Evolutionary conservation across 345 rosid genomes (phyloP).

Genomic region (Hibiscus mutabilis): DNA sequence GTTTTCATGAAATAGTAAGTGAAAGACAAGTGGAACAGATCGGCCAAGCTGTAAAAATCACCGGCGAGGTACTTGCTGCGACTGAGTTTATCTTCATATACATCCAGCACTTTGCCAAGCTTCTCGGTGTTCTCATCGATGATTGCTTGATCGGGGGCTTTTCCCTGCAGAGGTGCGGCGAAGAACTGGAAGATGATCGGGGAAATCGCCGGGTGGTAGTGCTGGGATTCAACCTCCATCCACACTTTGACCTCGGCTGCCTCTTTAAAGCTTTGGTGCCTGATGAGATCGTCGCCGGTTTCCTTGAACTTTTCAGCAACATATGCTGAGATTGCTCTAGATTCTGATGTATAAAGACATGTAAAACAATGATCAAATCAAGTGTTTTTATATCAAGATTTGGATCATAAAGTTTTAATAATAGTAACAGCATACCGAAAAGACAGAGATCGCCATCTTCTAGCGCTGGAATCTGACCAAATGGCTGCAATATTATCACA

Average conservation of each 20-base stretch:
- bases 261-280: conserved; percentile 38
- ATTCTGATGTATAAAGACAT: conserved; percentile 33
- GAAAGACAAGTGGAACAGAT: conserved; percentile 63
- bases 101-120: conserved; percentile 57
- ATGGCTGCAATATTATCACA: conserved; percentile 47
- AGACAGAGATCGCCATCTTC: conserved; percentile 75
- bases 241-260: conserved; percentile 58
- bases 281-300: conserved; percentile 42
- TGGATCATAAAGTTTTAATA: background rate
- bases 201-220: conserved; percentile 44
- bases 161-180: conserved; percentile 45
- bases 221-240: conserved; percentile 74
- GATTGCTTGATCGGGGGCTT: conserved; percentile 38
- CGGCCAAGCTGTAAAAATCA: conserved; percentile 67
- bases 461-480: conserved; percentile 73
- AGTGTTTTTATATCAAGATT: background rate
- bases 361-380: background rate
- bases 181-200: conserved; percentile 46
- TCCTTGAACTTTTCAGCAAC: conserved; percentile 54
- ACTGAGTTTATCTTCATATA: conserved; percentile 54
- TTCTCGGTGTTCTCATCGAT: conserved; percentile 46
- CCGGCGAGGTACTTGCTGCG: conserved; percentile 62
- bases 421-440: conserved; percentile 38
- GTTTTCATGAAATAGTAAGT: conserved; percentile 68
- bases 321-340: conserved; percentile 71